Evolutionary conservation across 805 yeast genomes (phyloP).

Genomic region (Candida pseudofarinosa): DNA sequence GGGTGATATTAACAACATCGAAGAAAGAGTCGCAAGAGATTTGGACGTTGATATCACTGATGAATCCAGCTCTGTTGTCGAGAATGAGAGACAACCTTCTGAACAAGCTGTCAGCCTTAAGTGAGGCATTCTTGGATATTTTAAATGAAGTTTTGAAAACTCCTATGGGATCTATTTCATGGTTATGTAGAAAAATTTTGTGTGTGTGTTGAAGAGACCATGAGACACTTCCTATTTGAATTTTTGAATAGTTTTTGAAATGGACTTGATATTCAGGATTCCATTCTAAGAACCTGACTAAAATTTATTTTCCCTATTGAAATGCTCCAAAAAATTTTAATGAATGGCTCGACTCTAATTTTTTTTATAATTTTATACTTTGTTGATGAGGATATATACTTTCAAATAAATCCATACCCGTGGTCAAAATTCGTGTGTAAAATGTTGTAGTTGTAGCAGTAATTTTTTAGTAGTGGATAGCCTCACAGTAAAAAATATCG

Average conservation of each 20-base stretch:
- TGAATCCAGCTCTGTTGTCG: neutral
- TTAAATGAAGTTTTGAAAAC: neutral
- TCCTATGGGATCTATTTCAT: neutral
- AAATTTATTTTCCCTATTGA: neutral
- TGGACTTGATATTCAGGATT: neutral
- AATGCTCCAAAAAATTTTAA: slow-evolving; percentile 14
- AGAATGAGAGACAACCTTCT: neutral
- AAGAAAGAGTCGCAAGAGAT: slow-evolving; percentile 55
- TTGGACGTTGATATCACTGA: slow-evolving; percentile 44
- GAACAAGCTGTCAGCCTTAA: neutral
- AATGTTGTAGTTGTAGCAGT: neutral
- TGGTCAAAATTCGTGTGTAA: neutral
- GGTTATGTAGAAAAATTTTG: slow-evolving; percentile 15
- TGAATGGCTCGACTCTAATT: slow-evolving; percentile 14
- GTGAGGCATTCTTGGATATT: neutral
- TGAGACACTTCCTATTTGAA: neutral
- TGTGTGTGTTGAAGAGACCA: slow-evolving; percentile 5
- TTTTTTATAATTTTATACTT: slow-evolving; percentile 3
- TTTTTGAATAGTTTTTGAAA: neutral
- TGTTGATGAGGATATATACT: neutral
- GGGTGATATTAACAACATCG: slow-evolving; percentile 72
- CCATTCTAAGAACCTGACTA: neutral
- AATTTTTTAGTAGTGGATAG: neutral
- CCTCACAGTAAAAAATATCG: neutral
- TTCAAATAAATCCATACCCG: slow-evolving; percentile 2